Conservation (phyloP, 108 stramenopile genomes). For the Licmophora abbreviata region DNA sequence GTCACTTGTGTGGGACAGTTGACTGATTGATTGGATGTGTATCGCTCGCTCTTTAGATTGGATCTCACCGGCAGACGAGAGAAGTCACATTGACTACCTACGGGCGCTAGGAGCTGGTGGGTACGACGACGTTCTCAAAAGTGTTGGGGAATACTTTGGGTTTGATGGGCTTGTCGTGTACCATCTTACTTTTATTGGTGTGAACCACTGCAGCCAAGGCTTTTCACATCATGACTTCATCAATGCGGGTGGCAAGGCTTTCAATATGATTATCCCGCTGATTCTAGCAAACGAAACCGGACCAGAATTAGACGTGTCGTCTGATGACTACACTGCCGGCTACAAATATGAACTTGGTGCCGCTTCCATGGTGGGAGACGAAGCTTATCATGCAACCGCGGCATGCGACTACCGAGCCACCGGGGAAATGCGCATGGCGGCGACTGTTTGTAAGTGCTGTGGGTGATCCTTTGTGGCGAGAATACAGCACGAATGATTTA, state of each 20-base stretch:
- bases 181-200: slow-evolving; percentile 53
- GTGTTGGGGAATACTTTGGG: slow-evolving; percentile 41
- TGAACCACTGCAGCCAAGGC: slow-evolving; percentile 34
- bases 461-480: too few species aligned
- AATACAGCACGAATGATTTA: too few species aligned
- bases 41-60: too few species aligned
- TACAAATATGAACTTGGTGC: slow-evolving; percentile 49
- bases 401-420: not conserved
- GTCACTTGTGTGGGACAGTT: too few species aligned
- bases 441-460: too few species aligned
- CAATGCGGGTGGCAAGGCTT: slow-evolving; percentile 42
- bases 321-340: not conserved
- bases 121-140: slow-evolving; percentile 47
- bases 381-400: slow-evolving; percentile 42
- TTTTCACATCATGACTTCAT: slow-evolving; percentile 54
- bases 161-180: slow-evolving; percentile 47
- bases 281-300: slow-evolving; percentile 30
- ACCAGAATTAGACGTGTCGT: slow-evolving; percentile 40
- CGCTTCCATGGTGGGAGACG: slow-evolving; percentile 43
- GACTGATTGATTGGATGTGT: too few species aligned
- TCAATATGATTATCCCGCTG: slow-evolving; percentile 60
- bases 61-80: slow-evolving; percentile 42
- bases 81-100: slow-evolving; percentile 31
- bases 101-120: slow-evolving; percentile 43
- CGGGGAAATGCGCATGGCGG: slow-evolving; percentile 41